Conservation (phyloP, 768 basidiomycete genomes). For the Lyophyllum decastes region DNA sequence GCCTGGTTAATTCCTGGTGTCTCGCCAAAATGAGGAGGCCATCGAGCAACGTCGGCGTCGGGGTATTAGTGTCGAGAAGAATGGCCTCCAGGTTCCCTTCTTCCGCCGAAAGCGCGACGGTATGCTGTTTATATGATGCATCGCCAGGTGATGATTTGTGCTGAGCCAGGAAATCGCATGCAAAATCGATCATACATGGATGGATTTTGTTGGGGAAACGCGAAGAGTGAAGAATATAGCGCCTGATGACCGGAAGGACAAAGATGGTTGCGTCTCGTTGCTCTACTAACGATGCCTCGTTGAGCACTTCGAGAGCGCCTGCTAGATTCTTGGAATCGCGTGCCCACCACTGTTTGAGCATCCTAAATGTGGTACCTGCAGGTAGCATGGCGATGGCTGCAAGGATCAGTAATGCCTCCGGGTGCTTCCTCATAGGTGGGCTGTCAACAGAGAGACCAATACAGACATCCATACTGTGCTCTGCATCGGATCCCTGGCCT, state of each 20-base stretch:
- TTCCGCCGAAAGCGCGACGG: conserved; percentile 3
- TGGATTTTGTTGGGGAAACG: conserved; percentile 3
- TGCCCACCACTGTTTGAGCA: conserved; percentile 14
- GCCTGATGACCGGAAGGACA: conserved; percentile 20
- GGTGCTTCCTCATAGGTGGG: background rate
- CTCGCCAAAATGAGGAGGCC: conserved; percentile 18
- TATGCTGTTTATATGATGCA: conserved; percentile 5
- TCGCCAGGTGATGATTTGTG: conserved; percentile 16
- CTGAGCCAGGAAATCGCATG: conserved; percentile 10
- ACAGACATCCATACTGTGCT: conserved; percentile 8
- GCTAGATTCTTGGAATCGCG: background rate
- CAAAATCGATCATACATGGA: conserved; percentile 6
- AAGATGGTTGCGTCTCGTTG: conserved; percentile 4
- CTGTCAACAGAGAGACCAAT: conserved; percentile 11
- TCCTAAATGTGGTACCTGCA: conserved; percentile 14
- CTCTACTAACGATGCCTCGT: conserved; percentile 1
- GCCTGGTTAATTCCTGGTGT: conserved; percentile 18
- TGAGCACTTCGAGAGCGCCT: conserved; percentile 6
- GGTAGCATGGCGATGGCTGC: conserved; percentile 27
- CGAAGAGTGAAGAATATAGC: conserved; percentile 13
- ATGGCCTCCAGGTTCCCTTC: conserved; percentile 16
- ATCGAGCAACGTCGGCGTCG: conserved; percentile 10
- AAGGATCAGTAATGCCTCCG: conserved; percentile 5
- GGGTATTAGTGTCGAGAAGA: conserved; percentile 10
- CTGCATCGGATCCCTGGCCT: background rate